Percentiles rank a stretch among this genome's conserved stretches.
phyloP scores from a whole-genome alignment of 2,329 filamentous ascomycete species.

The Ophiostoma tasmaniense region DNA sequence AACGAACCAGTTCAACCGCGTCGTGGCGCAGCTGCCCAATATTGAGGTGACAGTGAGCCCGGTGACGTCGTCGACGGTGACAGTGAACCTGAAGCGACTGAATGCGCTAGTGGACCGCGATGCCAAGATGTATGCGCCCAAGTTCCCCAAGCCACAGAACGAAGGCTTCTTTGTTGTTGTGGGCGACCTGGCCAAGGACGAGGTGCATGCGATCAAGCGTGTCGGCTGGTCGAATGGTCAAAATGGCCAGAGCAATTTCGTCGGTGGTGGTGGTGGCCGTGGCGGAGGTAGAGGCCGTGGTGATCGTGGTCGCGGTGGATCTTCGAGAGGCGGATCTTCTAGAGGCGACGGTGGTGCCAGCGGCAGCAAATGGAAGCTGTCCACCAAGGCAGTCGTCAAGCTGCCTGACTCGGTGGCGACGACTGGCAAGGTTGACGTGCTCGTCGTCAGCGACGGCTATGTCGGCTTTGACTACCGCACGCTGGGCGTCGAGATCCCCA shows the following conservation, averaged over 20 bases:
- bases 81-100: conserved; percentile 54
- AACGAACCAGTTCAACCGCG: conserved; percentile 46
- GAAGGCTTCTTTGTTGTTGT: conserved; percentile 89
- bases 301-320: background rate
- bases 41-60: conserved; percentile 54
- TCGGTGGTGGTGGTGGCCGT: background rate
- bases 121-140: conserved; percentile 72
- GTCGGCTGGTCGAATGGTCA: conserved; percentile 56
- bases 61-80: conserved; percentile 51
- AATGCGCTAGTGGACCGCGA: conserved; percentile 60
- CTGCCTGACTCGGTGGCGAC: conserved; percentile 44
- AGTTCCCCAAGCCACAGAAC: conserved; percentile 87
- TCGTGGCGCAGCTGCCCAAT: conserved; percentile 59
- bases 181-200: conserved; percentile 57
- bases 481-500: conserved; percentile 44
- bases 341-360: background rate
- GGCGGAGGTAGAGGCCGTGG: background rate
- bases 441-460: conserved; percentile 81
- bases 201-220: conserved; percentile 79
- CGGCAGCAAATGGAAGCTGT: conserved; percentile 33
- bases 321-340: background rate
- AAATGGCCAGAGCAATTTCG: background rate
- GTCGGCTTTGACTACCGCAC: conserved; percentile 57
- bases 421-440: conserved; percentile 59
- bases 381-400: conserved; percentile 50